These are phyloP conservation scores for Phytophthora litchii DNA, from an alignment of 352 stramenopile genomes.

Conservation along the genomic window DNA sequence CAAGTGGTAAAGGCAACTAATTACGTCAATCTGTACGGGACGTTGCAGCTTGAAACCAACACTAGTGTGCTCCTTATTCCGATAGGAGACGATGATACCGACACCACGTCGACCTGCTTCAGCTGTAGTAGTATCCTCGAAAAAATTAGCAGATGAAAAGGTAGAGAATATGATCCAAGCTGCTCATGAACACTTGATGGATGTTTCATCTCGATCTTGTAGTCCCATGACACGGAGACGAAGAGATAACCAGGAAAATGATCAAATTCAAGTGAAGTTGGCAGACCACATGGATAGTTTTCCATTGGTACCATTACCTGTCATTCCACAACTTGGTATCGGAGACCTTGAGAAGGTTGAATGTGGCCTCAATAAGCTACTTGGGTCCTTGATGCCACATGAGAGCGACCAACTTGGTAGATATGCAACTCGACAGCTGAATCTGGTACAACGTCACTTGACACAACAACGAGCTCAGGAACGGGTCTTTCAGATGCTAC, in stretches of 20 bases:
- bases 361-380: slow-evolving; percentile 40
- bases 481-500: slow-evolving; percentile 57
- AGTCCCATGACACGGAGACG: not conserved
- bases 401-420: slow-evolving; percentile 55
- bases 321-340: slow-evolving; percentile 56
- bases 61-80: slow-evolving; percentile 9
- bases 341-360: slow-evolving; percentile 54
- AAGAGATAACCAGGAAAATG: slow-evolving; percentile 15
- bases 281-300: slow-evolving; percentile 70
- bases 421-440: slow-evolving; percentile 63
- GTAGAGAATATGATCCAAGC: slow-evolving; percentile 42
- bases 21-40: not conserved
- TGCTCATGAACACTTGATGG: slow-evolving; percentile 31
- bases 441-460: slow-evolving; percentile 55
- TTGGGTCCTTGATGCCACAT: slow-evolving; percentile 39
- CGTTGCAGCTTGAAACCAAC: slow-evolving; percentile 16
- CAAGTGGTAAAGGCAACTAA: too few relatives aligned
- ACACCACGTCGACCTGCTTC: slow-evolving; percentile 15
- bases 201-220: not conserved
- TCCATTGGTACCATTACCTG: slow-evolving; percentile 56
- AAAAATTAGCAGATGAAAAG: slow-evolving; percentile 4
- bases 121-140: slow-evolving; percentile 9
- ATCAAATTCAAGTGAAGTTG: slow-evolving; percentile 24
- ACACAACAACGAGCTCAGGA: slow-evolving; percentile 58
- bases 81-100: not conserved